Conservation (phyloP, 306 rosid species). For the Cicer chorassanicum region DNA sequence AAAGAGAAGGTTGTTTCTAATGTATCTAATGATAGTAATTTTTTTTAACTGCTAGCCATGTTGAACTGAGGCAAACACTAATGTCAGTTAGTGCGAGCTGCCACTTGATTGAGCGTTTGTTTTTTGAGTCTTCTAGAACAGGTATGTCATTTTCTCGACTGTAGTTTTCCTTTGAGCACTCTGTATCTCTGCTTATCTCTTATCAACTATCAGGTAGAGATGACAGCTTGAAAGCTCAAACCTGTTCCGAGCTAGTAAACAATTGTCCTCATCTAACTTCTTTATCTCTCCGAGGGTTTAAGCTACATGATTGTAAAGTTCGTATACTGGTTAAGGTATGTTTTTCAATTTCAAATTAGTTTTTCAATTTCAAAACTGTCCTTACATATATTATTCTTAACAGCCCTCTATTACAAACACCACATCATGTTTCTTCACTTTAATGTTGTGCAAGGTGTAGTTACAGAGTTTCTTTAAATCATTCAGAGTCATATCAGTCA, state of each 20-base stretch:
- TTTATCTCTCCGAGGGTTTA: slow-evolving; percentile 94
- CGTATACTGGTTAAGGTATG: slow-evolving; percentile 88
- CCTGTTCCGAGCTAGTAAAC: slow-evolving; percentile 72
- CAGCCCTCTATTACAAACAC: no score
- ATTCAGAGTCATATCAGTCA: no score
- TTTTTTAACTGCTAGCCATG: slow-evolving; percentile 65
- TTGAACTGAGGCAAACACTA: slow-evolving; percentile 93
- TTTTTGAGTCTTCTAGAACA: slow-evolving; percentile 91
- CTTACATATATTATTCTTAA: no score
- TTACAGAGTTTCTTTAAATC: no score
- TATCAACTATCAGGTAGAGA: slow-evolving; percentile 80
- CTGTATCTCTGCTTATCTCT: slow-evolving; percentile 46
- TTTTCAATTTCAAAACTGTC: not conserved
- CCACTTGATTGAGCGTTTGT: slow-evolving; percentile 82
- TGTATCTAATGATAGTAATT: slow-evolving; percentile 8
- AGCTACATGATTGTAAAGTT: slow-evolving; percentile 88
- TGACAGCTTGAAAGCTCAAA: slow-evolving; percentile 90
- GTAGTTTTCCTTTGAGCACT: slow-evolving; percentile 28
- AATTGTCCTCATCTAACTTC: slow-evolving; percentile 82
- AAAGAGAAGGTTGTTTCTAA: slow-evolving; percentile 30
- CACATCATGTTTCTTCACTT: no score
- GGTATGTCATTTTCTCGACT: slow-evolving; percentile 55
- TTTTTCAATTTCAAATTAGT: slow-evolving; percentile 6
- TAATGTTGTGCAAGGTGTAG: no score
- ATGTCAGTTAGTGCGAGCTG: slow-evolving; percentile 84